Evolutionary conservation across 2,329 filamentous ascomycete species (phyloP).

Genomic region (Phoma herbarum): DNA sequence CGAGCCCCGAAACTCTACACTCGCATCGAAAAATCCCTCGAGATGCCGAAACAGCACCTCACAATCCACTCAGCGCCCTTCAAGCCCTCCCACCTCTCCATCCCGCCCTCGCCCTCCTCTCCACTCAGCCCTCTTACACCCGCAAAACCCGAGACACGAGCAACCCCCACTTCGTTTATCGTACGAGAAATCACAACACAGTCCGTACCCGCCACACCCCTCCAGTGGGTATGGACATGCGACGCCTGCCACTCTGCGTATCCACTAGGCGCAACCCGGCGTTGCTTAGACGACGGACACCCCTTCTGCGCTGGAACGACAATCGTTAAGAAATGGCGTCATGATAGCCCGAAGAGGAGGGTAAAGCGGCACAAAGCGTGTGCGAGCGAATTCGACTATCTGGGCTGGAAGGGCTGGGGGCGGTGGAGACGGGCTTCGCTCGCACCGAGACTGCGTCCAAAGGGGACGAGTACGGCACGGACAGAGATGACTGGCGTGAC

Average conservation of each 20-base stretch:
- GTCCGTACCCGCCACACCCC: slow-evolving; percentile 32
- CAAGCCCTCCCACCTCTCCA: slow-evolving; percentile 55
- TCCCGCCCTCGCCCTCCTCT: slow-evolving; percentile 57
- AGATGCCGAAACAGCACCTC: slow-evolving; percentile 10
- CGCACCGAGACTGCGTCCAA: no score
- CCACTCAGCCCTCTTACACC: slow-evolving; percentile 41
- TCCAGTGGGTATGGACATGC: slow-evolving; percentile 63
- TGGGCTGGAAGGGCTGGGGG: slow-evolving; percentile 59
- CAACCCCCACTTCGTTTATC: not conserved
- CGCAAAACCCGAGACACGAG: slow-evolving; percentile 16
- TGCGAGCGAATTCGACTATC: slow-evolving; percentile 62
- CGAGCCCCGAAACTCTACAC: not conserved
- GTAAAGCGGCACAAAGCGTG: slow-evolving; percentile 54
- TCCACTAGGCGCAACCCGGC: slow-evolving; percentile 59
- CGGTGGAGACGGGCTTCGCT: slow-evolving; percentile 48
- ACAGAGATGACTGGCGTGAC: no score
- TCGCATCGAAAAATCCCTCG: not conserved
- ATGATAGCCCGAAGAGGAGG: slow-evolving; percentile 10
- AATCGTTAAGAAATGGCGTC: slow-evolving; percentile 46
- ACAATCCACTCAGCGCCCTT: slow-evolving; percentile 52
- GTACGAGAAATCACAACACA: slow-evolving; percentile 30
- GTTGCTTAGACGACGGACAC: slow-evolving; percentile 64
- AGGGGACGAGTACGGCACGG: no score
- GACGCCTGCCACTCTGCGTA: slow-evolving; percentile 61
- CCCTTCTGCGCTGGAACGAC: slow-evolving; percentile 61